Evolutionary conservation across 163 green algal species (phyloP).

Genomic region (Chlamydomonas reinhardtii): DNA sequence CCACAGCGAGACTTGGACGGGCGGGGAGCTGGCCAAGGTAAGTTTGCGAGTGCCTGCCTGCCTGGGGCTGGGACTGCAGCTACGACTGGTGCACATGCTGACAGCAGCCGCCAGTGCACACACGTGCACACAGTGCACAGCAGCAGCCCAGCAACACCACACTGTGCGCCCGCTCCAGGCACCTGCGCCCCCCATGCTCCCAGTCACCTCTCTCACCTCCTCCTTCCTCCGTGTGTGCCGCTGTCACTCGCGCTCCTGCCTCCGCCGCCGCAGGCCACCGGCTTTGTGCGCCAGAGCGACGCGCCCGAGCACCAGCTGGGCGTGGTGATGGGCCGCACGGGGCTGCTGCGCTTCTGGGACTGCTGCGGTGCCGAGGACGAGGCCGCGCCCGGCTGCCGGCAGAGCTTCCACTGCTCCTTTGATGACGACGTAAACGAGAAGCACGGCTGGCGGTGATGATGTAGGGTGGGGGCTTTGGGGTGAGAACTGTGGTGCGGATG

Average conservation of each 20-base stretch:
- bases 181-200: no score
- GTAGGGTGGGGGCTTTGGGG: no score
- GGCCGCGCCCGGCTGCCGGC: slow-evolving; percentile 63
- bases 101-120: no score
- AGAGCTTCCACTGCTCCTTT: slow-evolving; percentile 62
- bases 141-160: no score
- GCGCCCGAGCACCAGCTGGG: slow-evolving; percentile 68
- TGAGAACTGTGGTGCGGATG: not conserved
- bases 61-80: no score
- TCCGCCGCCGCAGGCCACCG: slow-evolving; percentile 57
- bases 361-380: slow-evolving; percentile 74
- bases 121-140: no score
- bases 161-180: no score
- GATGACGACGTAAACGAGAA: slow-evolving; percentile 61
- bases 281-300: slow-evolving; percentile 68
- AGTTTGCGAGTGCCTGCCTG: no score
- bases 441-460: slow-evolving; percentile 39
- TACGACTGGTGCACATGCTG: no score
- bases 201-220: no score
- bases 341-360: slow-evolving; percentile 77
- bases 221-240: no score
- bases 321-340: slow-evolving; percentile 62
- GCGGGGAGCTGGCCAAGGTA: slow-evolving; percentile 70
- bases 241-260: no score
- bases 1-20: slow-evolving; percentile 57